Percentiles rank a stretch among this genome's conserved stretches.
These are phyloP conservation scores for Melaleuca quinquenervia DNA, from an alignment of 345 rosid genomes.

Conservation along the genomic window DNA sequence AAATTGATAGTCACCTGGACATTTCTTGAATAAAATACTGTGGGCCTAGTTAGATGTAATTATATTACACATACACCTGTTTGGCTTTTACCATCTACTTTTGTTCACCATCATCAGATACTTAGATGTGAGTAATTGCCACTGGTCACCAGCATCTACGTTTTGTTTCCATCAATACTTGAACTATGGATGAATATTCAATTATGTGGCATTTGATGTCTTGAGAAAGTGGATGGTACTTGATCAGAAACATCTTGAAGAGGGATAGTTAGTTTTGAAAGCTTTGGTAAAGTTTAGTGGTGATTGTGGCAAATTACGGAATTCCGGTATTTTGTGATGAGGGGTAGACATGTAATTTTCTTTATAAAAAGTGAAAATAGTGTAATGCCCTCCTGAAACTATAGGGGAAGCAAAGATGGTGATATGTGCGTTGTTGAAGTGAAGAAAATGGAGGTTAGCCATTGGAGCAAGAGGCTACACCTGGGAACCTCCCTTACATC, in stretches of 20 bases:
- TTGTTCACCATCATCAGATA: background rate
- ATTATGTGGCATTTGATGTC: background rate
- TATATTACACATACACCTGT: background rate
- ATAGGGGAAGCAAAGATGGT: constrained; percentile 90
- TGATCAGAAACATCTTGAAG: background rate
- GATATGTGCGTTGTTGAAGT: constrained; percentile 72
- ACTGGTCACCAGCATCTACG: background rate
- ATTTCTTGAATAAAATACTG: background rate
- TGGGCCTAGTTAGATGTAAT: background rate
- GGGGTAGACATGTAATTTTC: background rate
- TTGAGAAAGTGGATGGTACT: background rate
- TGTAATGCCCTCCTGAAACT: background rate
- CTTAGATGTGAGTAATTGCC: background rate
- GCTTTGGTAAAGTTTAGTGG: background rate
- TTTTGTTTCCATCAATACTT: background rate
- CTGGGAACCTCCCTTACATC: constrained; percentile 57
- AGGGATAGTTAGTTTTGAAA: background rate
- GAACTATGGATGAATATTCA: background rate
- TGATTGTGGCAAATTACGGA: background rate
- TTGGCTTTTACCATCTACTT: background rate
- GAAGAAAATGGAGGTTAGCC: constrained; percentile 87
- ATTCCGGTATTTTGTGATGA: background rate
- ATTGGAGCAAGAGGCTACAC: constrained; percentile 87
- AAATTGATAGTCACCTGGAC: background rate
- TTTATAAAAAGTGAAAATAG: background rate